Evolutionary conservation across 129 eudicot species (phyloP), one percentile per base, ranked within the genome.

Genomic region (Flaveria trinervia): DNA sequence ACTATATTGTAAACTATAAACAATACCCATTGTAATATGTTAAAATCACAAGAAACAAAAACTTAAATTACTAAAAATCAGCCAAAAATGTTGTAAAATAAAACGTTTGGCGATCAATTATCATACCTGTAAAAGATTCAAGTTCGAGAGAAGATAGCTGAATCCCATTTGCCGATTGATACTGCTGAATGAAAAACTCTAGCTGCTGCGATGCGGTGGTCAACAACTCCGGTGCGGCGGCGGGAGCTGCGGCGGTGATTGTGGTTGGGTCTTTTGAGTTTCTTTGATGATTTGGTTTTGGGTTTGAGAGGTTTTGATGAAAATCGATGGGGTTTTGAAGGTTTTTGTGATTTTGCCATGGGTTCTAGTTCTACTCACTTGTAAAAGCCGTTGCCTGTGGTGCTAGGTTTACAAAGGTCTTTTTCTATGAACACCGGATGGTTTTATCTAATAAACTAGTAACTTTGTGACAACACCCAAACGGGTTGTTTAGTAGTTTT

Each of bases 71-170:
- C 41, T 50, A 12, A 50, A 3, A 52, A 6, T 18, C 13, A 55
- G 26, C 61, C 17, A n/a, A 7, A 26, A n/a, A 55, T 5, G 26
- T 17, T 55, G 26, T 55, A 18, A 55, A n/a, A 56, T 20, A 16
- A 16, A 52, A 52, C 59, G n/a, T 52, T n/a, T 52, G 59, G 9
- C 22, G 9, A 52, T 52, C 0, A 52, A 52, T 52, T 7, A 52
- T 18, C 41, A 22, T 12, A 90, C 93, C 91, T 57, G 81, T 84
- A 41, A 88, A 75, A 7, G 89, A 72, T 8, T 90, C 96, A 60
- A 84, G 86, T 73, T 90, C 96, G 9, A 88, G 88, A 28, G 89
- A 71, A 6, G 96, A 90, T 43, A 90, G 91, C 45, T 82, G 87
- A 36, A 85, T 68, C 33, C 82, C 68, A 70, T 86, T 88, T 55